Base-by-base conservation (phyloP, 2,329 filamentous ascomycete genomes). In the Cordyceps tenuipes region DNA sequence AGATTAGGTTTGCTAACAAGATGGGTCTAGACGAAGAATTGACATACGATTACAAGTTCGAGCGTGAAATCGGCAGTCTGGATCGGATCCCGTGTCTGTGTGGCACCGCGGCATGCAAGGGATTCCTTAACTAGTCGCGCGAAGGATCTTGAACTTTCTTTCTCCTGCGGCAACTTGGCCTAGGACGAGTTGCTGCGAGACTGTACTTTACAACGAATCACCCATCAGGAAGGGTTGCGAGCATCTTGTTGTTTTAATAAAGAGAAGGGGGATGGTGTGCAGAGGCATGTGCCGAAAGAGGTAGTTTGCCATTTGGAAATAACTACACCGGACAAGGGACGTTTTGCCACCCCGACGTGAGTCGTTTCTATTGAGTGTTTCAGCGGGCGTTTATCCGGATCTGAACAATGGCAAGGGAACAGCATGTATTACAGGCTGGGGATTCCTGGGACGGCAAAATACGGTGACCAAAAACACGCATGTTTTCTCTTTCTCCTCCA, bases 31-130 rank as follows among this genome's bases (percentile, higher is more conserved):
- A 97, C 72, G 94, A 99, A 77, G 94, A 99, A 79, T 86, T 99
- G 72, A 99, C 94, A 2, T 99, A 99, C 78, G 94, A 99, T 79
- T 99, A 99, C 83, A 99, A 99, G 75, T 99, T 99, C 73, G 94
- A 99, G 78, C 89, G 94, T 68, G 94, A 99, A 76, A 90, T 95
- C 69, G 91, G 91, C 69, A 95, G 91, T 67, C 84, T 91, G 64
- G 94, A 99, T 74, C 90, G 94, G 64, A 97, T 99, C 68, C 94
- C 94, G 55, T 99, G 94, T 79, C 86, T 99, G 55, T 99, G 94
- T 74, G 94, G 94, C 62, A 97, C 93, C 48, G 86, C 92, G 34
- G 91, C 91, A 52, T 99, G 94, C 80, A 99, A 99, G 80, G 94
- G 94, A 64, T 99, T 97, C 79, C 90, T 99, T 76, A 99, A 99